Base-by-base conservation (phyloP, 805 yeast species). In the Kurtzmaniella fragi region DNA sequence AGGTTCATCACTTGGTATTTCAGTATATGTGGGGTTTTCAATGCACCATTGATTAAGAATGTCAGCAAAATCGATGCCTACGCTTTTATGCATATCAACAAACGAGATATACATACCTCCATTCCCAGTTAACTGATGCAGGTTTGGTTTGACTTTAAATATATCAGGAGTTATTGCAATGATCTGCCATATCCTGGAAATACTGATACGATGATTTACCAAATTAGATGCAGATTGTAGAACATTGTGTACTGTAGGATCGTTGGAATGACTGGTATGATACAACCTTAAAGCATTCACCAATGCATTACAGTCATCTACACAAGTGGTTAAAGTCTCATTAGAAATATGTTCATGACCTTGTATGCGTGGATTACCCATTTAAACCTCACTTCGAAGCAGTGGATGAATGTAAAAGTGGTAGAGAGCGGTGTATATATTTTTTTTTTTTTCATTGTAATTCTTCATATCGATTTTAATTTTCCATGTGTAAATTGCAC, bases 251-350 rank as follows among this genome's bases (percentile, higher is more conserved):
- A 62, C 37, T 6, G 52, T 27, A 2, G 68, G 60, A 28, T 54
- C 50, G 2, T 61, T 31, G 1, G 60, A 53, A 40, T 61, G 67
- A 26, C 48, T 52, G 11, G 69, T 42, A 37, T 52, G 67, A 42
- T 67, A 65, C 5, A 68, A 51, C 17, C 56, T 50, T 17, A 68
- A 43, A 13, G 52, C 49, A 16, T 54, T 54, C 39, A 67, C 72
- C 6, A 67, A 54, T 8, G 67, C 65, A 28, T 45, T 38, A 16
- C 54, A 46, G 28, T 20, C 29, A 11, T 28, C 31, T 12, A 28
- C 15, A 29, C 17, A 27, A 10, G 27, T n/a, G 12, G 3, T 20
- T 5, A 32, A 32, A 4, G 14, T 20, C 8, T 20, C 25, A 20
- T 20, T 20, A 5, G 25, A 20, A 20, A 20, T 20, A 20, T 20